phyloP scores from a whole-genome alignment of 371 early-diverging fungal genomes.

The Mucor piriformis region DNA sequence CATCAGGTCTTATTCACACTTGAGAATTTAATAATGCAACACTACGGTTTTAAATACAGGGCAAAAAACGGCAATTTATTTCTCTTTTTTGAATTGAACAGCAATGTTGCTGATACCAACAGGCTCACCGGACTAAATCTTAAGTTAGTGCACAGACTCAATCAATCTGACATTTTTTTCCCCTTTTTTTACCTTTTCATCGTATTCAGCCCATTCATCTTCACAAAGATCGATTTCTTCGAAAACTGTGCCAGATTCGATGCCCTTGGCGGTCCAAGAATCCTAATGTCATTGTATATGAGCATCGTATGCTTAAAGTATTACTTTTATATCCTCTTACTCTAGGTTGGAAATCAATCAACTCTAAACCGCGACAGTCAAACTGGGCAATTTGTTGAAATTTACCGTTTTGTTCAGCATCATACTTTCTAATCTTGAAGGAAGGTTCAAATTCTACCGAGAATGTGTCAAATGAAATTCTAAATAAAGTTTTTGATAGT shows the following conservation, averaged over 20 bases:
- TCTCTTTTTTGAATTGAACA: conserved; percentile 49
- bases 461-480: neutral
- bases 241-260: conserved; percentile 74
- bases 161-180: neutral
- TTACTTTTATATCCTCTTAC: conserved; percentile 38
- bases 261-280: conserved; percentile 76
- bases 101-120: conserved; percentile 49
- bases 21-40: no score
- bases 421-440: conserved; percentile 63
- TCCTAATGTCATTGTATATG: conserved; percentile 40
- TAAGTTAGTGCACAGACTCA: conserved; percentile 87
- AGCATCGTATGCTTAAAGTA: neutral
- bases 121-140: conserved; percentile 58
- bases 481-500: neutral
- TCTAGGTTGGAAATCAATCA: conserved; percentile 79
- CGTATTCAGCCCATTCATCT: conserved; percentile 90
- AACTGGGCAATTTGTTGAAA: conserved; percentile 70
- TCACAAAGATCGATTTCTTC: conserved; percentile 83
- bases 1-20: no score
- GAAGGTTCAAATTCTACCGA: conserved; percentile 59
- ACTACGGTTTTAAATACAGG: no score
- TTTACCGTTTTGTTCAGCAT: conserved; percentile 58
- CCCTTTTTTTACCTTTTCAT: conserved; percentile 65
- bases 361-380: conserved; percentile 88
- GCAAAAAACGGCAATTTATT: no score